Evolutionary conservation across 495 filamentous ascomycete genomes (phyloP).

Genomic region (Wilcoxina mikolae): DNA sequence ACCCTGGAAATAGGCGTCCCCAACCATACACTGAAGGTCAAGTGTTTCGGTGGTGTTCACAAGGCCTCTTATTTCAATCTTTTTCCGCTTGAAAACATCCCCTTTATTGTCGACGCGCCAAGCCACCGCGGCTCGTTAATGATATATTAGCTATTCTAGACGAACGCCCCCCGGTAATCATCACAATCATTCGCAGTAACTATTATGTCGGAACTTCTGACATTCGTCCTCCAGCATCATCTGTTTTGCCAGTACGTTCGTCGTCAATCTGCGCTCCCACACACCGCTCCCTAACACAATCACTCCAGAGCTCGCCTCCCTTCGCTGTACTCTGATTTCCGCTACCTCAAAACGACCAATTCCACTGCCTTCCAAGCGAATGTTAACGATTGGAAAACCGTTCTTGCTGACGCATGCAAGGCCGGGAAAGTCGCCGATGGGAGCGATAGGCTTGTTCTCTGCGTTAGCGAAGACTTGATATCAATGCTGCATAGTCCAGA

Average conservation of each 20-base stretch:
- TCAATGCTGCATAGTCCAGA: conserved; percentile 58
- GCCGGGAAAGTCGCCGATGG: conserved; percentile 42
- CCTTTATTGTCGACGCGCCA: too few relatives aligned
- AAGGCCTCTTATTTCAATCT: too few relatives aligned
- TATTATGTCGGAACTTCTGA: conserved; percentile 9
- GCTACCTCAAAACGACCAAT: conserved; percentile 60
- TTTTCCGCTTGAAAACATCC: too few relatives aligned
- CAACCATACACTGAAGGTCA: too few relatives aligned
- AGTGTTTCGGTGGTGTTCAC: too few relatives aligned
- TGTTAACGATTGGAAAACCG: conserved; percentile 65
- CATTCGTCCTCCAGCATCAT: conserved; percentile 15
- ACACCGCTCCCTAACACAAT: neutral
- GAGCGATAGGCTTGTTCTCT: conserved; percentile 44
- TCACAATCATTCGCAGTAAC: too few relatives aligned
- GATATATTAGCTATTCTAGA: too few relatives aligned
- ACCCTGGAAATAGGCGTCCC: too few relatives aligned
- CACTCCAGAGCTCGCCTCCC: conserved; percentile 58
- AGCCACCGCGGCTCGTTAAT: too few relatives aligned
- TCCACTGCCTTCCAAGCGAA: conserved; percentile 85
- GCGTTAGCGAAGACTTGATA: conserved; percentile 52
- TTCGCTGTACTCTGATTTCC: conserved; percentile 90
- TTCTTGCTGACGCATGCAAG: conserved; percentile 49
- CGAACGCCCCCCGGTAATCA: too few relatives aligned
- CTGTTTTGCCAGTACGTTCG: conserved; percentile 20
- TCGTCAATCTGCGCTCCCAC: conserved; percentile 10